These are phyloP conservation scores for Zarea fungicola DNA, from an alignment of 2,329 filamentous ascomycete genomes.

Conservation along the genomic window DNA sequence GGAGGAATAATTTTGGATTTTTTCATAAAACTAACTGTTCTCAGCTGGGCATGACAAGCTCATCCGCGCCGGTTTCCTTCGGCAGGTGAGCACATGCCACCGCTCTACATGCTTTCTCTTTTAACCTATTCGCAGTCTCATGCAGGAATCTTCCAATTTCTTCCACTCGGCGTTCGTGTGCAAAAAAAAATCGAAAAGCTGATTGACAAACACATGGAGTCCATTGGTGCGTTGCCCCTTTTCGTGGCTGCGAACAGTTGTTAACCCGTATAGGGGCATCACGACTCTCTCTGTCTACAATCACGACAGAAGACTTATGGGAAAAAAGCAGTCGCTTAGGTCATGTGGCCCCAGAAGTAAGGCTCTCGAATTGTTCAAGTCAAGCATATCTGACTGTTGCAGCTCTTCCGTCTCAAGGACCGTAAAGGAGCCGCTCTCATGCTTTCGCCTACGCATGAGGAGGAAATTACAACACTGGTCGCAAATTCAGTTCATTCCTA, in stretches of 20 bases:
- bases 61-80: slow-evolving; percentile 65
- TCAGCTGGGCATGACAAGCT: slow-evolving; percentile 62
- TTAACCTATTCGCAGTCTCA: slow-evolving; percentile 53
- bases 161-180: slow-evolving; percentile 80
- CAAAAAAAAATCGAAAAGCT: slow-evolving; percentile 82
- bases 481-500: slow-evolving; percentile 70
- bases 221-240: slow-evolving; percentile 48
- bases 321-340: slow-evolving; percentile 74
- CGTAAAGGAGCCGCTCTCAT: slow-evolving; percentile 70
- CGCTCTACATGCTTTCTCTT: not conserved
- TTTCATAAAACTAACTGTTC: slow-evolving; percentile 17
- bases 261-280: slow-evolving; percentile 58
- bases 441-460: slow-evolving; percentile 89
- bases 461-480: slow-evolving; percentile 86
- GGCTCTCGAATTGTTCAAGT: not conserved
- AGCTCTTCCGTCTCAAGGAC: slow-evolving; percentile 78
- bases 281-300: slow-evolving; percentile 73
- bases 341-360: slow-evolving; percentile 65
- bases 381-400: slow-evolving; percentile 19
- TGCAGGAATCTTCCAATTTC: slow-evolving; percentile 84
- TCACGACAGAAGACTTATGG: slow-evolving; percentile 85
- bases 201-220: slow-evolving; percentile 84
- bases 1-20: slow-evolving; percentile 1
- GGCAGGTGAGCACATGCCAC: slow-evolving; percentile 49
- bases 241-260: not conserved